Evolutionary conservation across 768 basidiomycete species (phyloP), one percentile per base, ranked within the genome.

Genomic region (Mycena floridula): DNA sequence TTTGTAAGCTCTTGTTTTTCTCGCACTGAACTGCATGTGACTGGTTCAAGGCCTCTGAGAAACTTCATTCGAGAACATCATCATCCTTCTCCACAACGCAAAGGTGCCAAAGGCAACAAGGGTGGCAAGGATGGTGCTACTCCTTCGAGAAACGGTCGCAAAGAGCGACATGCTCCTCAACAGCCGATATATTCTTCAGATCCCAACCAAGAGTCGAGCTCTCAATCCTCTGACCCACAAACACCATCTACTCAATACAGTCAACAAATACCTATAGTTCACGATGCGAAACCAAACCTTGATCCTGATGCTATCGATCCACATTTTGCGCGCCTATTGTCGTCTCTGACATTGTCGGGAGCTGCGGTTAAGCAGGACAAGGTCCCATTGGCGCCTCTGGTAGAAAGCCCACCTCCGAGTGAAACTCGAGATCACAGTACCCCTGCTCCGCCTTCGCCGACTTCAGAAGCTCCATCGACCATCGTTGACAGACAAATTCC

Each of bases 281-380:
- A 65, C 36, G 61, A 66, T 25, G 59, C 54, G 36, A 38, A 54
- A 32, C 46, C 56, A 41, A 47, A 53, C 38, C 54, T 62, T 37
- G 58, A 61, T 21, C 46, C 62, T 16, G 61, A 67, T 35, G 48
- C 62, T 40, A 61, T 83, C 51, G 84, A 88, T 56, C 81, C 84
- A 25, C 83, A 87, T 50, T 76, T 89, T 57, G 84, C 85, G 16
- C 72, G 77, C 24, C 68, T 89, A 7, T 65, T 89, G 41, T 76
- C 70, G 37, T 77, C 77, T 5, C 66, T 88, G 40, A 77, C 79
- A 6, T 59, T 79, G 37, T 87, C 85, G 26, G 73, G 72, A 25
- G 54, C 27, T 20, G n/a, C n/a, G n/a, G n/a, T n/a, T n/a, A n/a
- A n/a, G n/a, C n/a, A n/a, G n/a, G n/a, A n/a, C n/a, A n/a, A n/a